Base-by-base conservation (phyloP, 2,329 filamentous ascomycete genomes). In the Metarhizium rileyi region DNA sequence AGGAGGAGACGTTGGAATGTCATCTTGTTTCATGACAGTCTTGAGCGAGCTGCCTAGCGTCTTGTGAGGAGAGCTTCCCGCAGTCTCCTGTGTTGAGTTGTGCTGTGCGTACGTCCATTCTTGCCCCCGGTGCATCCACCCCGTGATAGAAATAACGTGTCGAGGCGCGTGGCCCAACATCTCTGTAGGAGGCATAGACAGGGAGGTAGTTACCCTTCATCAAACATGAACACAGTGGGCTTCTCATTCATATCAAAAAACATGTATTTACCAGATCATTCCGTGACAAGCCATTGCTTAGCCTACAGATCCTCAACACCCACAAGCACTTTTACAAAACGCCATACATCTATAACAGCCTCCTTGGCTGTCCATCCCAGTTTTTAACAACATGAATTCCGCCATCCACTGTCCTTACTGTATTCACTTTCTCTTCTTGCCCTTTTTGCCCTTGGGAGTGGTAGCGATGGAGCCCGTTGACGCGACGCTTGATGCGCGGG, bases 401-500 rank as follows among this genome's bases (percentile, higher is more conserved):
- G 18, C 18, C 33, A 9, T n/a, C 38, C 38, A 14, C 22, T 25
- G 4, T 25, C 25, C 5, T 6, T 20, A 3, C 22, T 38, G 10
- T 42, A 25, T 36, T 54, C 48, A 65, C 55, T 63, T 67, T 61
- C 63, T 64, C 52, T 60, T 55, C 43, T 56, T 63, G 40, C 57
- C 62, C 57, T 68, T 69, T 59, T 68, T 70, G 26, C 60, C 56
- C 56, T 81, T 81, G 61, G 79, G 70, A 60, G 63, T 64, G 59
- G 69, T 53, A n/a, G n/a, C n/a, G 49, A 60, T 58, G 5, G 85
- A 86, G 35, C 75, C 77, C 42, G 79, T 87, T 1, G 90, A 95
- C 28, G 80, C 82, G 25, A 96, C 89, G 64, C 93, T 97, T 5
- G 85, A 91, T 16, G 90, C 90, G 55, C 93, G 80, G 22, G 90